Evolutionary conservation across 2,329 filamentous ascomycete genomes (phyloP).

Genomic region (Zasmidium angulare): DNA sequence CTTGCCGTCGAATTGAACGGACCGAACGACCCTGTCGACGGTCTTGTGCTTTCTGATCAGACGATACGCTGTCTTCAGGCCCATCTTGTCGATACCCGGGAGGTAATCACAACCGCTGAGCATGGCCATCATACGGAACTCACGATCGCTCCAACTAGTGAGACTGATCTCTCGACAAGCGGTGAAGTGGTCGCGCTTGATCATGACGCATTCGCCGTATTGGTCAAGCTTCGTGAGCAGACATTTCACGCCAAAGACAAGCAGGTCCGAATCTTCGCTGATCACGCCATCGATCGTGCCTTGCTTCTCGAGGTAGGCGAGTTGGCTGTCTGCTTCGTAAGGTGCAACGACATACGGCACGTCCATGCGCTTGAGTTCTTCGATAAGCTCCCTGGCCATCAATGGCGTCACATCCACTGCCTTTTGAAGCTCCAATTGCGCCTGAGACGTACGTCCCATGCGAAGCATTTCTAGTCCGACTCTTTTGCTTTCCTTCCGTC

Average conservation of each 20-base stretch:
- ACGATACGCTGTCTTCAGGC: conserved; percentile 89
- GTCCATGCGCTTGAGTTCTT: conserved; percentile 77
- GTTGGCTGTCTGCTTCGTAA: conserved; percentile 95
- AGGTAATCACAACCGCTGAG: conserved; percentile 96
- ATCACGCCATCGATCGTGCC: conserved; percentile 84
- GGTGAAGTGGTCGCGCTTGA: conserved; percentile 85
- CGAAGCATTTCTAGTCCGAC: conserved; percentile 75
- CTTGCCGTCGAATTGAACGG: conserved; percentile 87
- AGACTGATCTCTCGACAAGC: conserved; percentile 84
- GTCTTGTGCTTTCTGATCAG: conserved; percentile 87
- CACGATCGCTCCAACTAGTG: conserved; percentile 85
- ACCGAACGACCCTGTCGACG: conserved; percentile 76
- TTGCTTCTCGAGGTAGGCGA: conserved; percentile 86
- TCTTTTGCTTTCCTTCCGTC: conserved; percentile 73
- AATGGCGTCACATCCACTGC: conserved; percentile 92
- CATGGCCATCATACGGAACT: conserved; percentile 95
- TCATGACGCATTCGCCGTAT: conserved; percentile 88
- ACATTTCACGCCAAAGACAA: conserved; percentile 91
- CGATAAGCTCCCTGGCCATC: conserved; percentile 90
- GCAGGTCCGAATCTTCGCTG: conserved; percentile 92
- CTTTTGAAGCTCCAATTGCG: conserved; percentile 86
- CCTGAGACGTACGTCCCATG: conserved; percentile 77
- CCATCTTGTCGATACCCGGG: conserved; percentile 78
- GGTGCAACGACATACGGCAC: conserved; percentile 91
- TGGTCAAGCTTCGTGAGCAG: conserved; percentile 92